Evolutionary conservation across 2,329 filamentous ascomycete genomes (phyloP).

Genomic region (Dactylellina parvicollis): DNA sequence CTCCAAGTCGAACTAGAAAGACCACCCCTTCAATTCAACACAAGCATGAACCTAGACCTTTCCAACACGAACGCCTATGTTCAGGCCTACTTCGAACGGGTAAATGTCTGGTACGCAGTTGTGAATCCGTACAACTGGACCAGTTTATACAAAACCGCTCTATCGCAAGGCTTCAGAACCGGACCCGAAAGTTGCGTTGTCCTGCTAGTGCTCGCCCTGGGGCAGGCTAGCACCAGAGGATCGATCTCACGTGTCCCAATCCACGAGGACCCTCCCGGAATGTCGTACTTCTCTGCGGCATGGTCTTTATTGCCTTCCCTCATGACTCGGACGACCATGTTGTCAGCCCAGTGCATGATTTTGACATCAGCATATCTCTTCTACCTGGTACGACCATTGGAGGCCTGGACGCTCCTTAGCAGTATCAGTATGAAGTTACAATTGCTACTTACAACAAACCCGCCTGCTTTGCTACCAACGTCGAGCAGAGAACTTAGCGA

Average conservation of each 20-base stretch:
- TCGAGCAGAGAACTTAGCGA: constrained; percentile 78
- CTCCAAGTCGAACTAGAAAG: constrained; percentile 82
- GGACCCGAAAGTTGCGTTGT: constrained; percentile 85
- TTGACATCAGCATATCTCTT: constrained; percentile 84
- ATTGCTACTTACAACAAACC: constrained; percentile 73
- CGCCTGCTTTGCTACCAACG: constrained; percentile 74
- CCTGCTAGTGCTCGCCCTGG: constrained; percentile 78
- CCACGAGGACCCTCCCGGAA: constrained; percentile 76
- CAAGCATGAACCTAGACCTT: constrained; percentile 74
- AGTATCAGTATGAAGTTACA: constrained; percentile 84
- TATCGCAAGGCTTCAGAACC: constrained; percentile 79
- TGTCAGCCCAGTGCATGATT: constrained; percentile 82
- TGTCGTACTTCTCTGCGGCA: constrained; percentile 82
- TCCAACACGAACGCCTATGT: constrained; percentile 79
- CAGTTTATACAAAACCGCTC: constrained; percentile 77
- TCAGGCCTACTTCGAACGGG: constrained; percentile 80
- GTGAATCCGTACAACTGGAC: constrained; percentile 85
- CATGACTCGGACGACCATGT: constrained; percentile 80
- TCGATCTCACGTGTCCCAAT: constrained; percentile 78
- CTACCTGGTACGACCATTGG: constrained; percentile 81
- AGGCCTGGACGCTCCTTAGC: constrained; percentile 83
- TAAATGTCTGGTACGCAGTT: constrained; percentile 86
- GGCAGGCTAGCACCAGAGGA: constrained; percentile 77
- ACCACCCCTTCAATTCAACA: constrained; percentile 72
- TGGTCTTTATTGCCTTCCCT: constrained; percentile 80